phyloP scores from a whole-genome alignment of 768 basidiomycete genomes.

The Crepidotus variabilis region DNA sequence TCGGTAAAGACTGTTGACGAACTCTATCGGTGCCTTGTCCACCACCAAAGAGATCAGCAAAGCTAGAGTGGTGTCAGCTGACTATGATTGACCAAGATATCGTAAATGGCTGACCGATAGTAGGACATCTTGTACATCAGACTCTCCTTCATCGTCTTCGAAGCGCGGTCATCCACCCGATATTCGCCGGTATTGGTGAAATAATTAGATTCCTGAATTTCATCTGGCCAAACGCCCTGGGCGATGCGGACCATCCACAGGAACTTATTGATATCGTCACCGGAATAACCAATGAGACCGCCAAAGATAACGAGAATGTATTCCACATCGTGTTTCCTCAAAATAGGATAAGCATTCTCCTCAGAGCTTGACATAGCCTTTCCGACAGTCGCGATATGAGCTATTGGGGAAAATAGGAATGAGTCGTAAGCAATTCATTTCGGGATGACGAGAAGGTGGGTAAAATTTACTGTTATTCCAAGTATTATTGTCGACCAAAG shows the following conservation, averaged over 20 bases:
- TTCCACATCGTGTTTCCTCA: slow-evolving; percentile 95
- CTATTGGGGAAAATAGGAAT: slow-evolving; percentile 32
- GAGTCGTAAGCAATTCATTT: neutral
- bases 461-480: slow-evolving; percentile 93
- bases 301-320: slow-evolving; percentile 98
- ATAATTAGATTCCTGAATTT: slow-evolving; percentile 92
- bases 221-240: slow-evolving; percentile 97
- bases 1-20: slow-evolving; percentile 79
- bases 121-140: slow-evolving; percentile 99
- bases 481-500: slow-evolving; percentile 97
- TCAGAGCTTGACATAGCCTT: slow-evolving; percentile 96
- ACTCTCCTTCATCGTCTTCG: slow-evolving; percentile 86
- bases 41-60: slow-evolving; percentile 80
- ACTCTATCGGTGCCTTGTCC: slow-evolving; percentile 79
- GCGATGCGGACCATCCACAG: slow-evolving; percentile 97
- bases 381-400: slow-evolving; percentile 97
- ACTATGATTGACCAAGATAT: neutral
- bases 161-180: slow-evolving; percentile 82
- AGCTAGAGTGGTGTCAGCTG: slow-evolving; percentile 40
- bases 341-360: slow-evolving; percentile 94
- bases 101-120: slow-evolving; percentile 57
- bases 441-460: neutral
- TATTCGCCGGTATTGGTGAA: slow-evolving; percentile 94
- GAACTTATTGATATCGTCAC: slow-evolving; percentile 99
- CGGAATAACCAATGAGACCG: slow-evolving; percentile 93